Evolutionary conservation across 164 flowering plant genomes (phyloP).

Genomic region (Chimonanthus salicifolius): DNA sequence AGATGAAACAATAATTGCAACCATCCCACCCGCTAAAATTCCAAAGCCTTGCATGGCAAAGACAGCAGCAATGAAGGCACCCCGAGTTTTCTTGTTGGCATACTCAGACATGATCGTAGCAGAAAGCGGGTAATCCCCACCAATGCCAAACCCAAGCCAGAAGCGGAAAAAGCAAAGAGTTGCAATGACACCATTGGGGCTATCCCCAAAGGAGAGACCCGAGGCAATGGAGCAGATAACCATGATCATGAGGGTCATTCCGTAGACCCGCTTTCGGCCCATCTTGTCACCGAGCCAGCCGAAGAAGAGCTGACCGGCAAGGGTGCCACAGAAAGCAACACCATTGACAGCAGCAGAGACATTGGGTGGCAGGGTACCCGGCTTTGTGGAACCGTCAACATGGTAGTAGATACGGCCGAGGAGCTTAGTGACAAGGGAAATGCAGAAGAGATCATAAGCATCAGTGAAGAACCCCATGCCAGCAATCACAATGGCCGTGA

Average conservation of each 20-base stretch:
- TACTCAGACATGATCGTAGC: conserved; percentile 46
- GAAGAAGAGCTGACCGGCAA: conserved; percentile 41
- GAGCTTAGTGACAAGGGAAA: conserved; percentile 50
- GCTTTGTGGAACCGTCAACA: conserved; percentile 11
- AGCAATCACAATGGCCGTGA: conserved; percentile 77
- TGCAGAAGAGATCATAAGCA: conserved; percentile 83
- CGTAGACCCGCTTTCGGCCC: conserved; percentile 36
- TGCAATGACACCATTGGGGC: conserved; percentile 20
- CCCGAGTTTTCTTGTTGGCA: conserved; percentile 34
- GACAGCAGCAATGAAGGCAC: conserved; percentile 35
- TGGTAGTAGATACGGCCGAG: conserved; percentile 41
- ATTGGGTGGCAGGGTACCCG: conserved; percentile 35
- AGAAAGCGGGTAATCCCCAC: conserved; percentile 40
- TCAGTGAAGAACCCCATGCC: conserved; percentile 97
- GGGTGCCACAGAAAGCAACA: conserved; percentile 38
- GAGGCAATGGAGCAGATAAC: conserved; percentile 35
- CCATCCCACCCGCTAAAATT: conserved; percentile 30
- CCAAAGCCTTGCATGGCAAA: conserved; percentile 42
- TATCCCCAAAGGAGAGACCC: conserved; percentile 29
- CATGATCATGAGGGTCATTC: conserved; percentile 35
- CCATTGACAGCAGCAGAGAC: conserved; percentile 41
- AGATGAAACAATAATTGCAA: conserved; percentile 25
- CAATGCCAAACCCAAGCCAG: conserved; percentile 42
- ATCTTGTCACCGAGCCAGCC: conserved; percentile 42
- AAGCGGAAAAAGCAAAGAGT: conserved; percentile 41